These are phyloP conservation scores for Pisolithus microcarpus DNA, from an alignment of 768 basidiomycete genomes.

Conservation along the genomic window DNA sequence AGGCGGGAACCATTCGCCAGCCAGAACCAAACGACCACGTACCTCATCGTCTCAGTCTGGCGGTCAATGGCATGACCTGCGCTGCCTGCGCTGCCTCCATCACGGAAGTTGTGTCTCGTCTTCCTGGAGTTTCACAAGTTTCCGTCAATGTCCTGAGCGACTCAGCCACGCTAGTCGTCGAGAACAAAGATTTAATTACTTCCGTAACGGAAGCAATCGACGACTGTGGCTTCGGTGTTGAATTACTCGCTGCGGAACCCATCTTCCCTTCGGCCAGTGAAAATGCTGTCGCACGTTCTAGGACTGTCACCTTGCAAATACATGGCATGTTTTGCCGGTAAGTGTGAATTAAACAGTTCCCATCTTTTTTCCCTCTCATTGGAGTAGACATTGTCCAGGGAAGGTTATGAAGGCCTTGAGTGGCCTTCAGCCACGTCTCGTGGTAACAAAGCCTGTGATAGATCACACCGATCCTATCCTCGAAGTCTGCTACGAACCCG, in stretches of 20 bases:
- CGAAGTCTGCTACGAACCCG: slow-evolving; percentile 44
- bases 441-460: slow-evolving; percentile 34
- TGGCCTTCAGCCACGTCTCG: slow-evolving; percentile 28
- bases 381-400: slow-evolving; percentile 44
- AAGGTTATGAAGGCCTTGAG: slow-evolving; percentile 40
- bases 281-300: slow-evolving; percentile 11
- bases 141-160: slow-evolving; percentile 53
- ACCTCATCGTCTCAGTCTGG: slow-evolving; percentile 38
- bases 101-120: slow-evolving; percentile 39
- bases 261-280: slow-evolving; percentile 5
- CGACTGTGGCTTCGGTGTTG: slow-evolving; percentile 41
- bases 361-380: background rate
- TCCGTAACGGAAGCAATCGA: slow-evolving; percentile 37
- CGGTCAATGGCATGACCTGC: slow-evolving; percentile 75
- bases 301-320: slow-evolving; percentile 48
- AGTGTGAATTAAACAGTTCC: slow-evolving; percentile 16
- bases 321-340: slow-evolving; percentile 64
- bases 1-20: background rate
- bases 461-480: slow-evolving; percentile 39
- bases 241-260: slow-evolving; percentile 31
- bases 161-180: slow-evolving; percentile 45
- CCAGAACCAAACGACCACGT: slow-evolving; percentile 3
- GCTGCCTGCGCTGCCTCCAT: slow-evolving; percentile 56
- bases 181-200: slow-evolving; percentile 26
- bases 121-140: slow-evolving; percentile 47